These are phyloP conservation scores for Lindgomyces ingoldianus DNA, from an alignment of 495 filamentous ascomycete species.

Conservation along the genomic window DNA sequence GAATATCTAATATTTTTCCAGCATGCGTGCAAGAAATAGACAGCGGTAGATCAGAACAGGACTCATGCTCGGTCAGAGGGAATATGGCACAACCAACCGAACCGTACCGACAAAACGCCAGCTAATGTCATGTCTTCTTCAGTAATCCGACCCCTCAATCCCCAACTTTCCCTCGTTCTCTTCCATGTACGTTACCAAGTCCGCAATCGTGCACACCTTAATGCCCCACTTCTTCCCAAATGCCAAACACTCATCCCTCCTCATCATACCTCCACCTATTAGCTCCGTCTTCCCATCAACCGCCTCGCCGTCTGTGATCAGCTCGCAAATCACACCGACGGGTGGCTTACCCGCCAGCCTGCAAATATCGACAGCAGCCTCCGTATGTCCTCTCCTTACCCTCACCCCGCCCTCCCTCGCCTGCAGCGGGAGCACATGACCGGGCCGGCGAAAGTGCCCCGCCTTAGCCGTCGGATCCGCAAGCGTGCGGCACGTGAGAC, in stretches of 20 bases:
- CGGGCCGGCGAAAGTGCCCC: slow-evolving; percentile 73
- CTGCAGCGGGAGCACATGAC: slow-evolving; percentile 85
- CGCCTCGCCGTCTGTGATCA: slow-evolving; percentile 53
- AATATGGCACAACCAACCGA: too few relatives aligned
- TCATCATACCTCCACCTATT: slow-evolving; percentile 77
- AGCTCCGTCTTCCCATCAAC: slow-evolving; percentile 56
- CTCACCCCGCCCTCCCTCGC: slow-evolving; percentile 79
- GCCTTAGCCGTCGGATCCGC: slow-evolving; percentile 62
- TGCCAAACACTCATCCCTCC: slow-evolving; percentile 81
- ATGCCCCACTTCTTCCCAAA: slow-evolving; percentile 90
- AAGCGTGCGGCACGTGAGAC: slow-evolving; percentile 76
- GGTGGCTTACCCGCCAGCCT: slow-evolving; percentile 48
- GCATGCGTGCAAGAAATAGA: too few relatives aligned
- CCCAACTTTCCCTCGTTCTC: slow-evolving; percentile 49
- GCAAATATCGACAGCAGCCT: slow-evolving; percentile 66
- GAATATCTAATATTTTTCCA: too few relatives aligned
- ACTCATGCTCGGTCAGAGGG: too few relatives aligned
- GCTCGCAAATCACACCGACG: slow-evolving; percentile 72
- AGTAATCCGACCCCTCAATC: slow-evolving; percentile 35
- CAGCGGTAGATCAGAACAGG: too few relatives aligned
- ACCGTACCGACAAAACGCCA: too few relatives aligned
- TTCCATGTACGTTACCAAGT: slow-evolving; percentile 78
- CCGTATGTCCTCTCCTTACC: slow-evolving; percentile 81
- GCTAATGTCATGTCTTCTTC: too few relatives aligned
- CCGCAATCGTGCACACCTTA: slow-evolving; percentile 93